phyloP scores from a whole-genome alignment of 192 early-diverging fungal genomes.

The Gaertneriomyces sp. region DNA sequence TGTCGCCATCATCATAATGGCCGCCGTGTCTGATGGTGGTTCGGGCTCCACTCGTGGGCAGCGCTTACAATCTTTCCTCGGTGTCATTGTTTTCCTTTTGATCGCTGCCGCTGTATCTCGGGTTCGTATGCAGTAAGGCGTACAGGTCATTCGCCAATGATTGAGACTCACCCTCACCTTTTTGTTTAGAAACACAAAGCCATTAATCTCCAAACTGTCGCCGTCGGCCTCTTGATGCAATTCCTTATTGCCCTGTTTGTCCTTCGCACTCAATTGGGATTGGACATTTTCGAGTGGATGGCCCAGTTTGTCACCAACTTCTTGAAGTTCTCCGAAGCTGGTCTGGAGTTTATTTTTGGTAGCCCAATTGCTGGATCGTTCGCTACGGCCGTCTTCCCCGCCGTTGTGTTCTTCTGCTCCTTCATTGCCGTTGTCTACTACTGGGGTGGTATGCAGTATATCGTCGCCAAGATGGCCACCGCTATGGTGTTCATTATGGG shows the following conservation, averaged over 20 bases:
- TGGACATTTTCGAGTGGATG: slow-evolving; percentile 70
- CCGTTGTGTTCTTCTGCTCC: slow-evolving; percentile 84
- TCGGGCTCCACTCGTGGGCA: slow-evolving; percentile 56
- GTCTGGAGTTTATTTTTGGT: slow-evolving; percentile 70
- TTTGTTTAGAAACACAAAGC: slow-evolving; percentile 58
- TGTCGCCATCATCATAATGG: slow-evolving; percentile 54
- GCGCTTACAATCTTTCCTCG: slow-evolving; percentile 72
- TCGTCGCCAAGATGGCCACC: slow-evolving; percentile 62
- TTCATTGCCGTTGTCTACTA: slow-evolving; percentile 82
- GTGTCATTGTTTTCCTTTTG: slow-evolving; percentile 57
- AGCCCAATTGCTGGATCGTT: slow-evolving; percentile 47
- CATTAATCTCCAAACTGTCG: slow-evolving; percentile 74
- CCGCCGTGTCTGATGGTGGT: slow-evolving; percentile 42
- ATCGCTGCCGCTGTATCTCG: slow-evolving; percentile 31
- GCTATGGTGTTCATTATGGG: slow-evolving; percentile 65
- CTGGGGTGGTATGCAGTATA: slow-evolving; percentile 77
- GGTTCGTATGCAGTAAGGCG: too few relatives aligned
- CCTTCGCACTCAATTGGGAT: slow-evolving; percentile 65
- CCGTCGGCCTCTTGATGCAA: slow-evolving; percentile 67
- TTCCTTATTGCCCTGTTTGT: slow-evolving; percentile 78
- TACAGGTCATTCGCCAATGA: too few relatives aligned
- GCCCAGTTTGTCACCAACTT: slow-evolving; percentile 53
- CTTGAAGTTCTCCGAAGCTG: slow-evolving; percentile 64
- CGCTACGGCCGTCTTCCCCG: slow-evolving; percentile 71
- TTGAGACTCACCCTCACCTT: too few relatives aligned